These are phyloP conservation scores for Baudoinia panamericana DNA, from an alignment of 495 filamentous ascomycete genomes.

Conservation along the genomic window DNA sequence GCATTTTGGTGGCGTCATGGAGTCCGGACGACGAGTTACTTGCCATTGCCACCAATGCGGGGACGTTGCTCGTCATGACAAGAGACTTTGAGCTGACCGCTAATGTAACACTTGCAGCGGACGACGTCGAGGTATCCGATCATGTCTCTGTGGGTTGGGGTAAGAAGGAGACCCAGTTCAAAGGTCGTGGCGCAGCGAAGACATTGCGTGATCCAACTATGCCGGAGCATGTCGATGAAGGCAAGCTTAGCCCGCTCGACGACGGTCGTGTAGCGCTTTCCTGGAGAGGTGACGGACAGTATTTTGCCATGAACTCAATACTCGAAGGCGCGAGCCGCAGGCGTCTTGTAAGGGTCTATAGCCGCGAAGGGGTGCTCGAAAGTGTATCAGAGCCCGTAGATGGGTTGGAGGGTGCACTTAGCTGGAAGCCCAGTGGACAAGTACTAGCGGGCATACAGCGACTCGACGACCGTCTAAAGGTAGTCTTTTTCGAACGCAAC, in stretches of 20 bases:
- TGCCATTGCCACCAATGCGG: constrained; percentile 62
- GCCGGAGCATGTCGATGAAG: constrained; percentile 83
- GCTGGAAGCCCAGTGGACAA: constrained; percentile 85
- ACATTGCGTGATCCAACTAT: constrained; percentile 85
- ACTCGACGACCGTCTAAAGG: constrained; percentile 52
- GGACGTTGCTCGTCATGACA: constrained; percentile 84
- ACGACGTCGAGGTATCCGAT: constrained; percentile 75
- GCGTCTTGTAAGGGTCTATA: constrained; percentile 75
- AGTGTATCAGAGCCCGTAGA: constrained; percentile 91
- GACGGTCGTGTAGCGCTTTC: constrained; percentile 57
- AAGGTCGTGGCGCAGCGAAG: constrained; percentile 73
- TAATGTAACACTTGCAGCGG: constrained; percentile 52
- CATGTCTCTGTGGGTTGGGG: constrained; percentile 99
- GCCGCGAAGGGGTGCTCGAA: constrained; percentile 75
- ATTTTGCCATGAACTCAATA: constrained; percentile 70
- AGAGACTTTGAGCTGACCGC: constrained; percentile 73
- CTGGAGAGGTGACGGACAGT: constrained; percentile 92
- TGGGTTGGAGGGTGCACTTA: constrained; percentile 69
- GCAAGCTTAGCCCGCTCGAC: constrained; percentile 58
- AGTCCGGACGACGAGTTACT: constrained; percentile 89
- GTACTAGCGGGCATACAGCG: constrained; percentile 75
- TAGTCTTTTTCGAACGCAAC: constrained; percentile 94
- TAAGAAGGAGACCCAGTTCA: constrained; percentile 94
- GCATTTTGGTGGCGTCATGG: constrained; percentile 82
- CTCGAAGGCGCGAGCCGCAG: constrained; percentile 42